Evolutionary conservation across 441 rosid genomes (phyloP).

Genomic region (Raphanus hybrid): DNA sequence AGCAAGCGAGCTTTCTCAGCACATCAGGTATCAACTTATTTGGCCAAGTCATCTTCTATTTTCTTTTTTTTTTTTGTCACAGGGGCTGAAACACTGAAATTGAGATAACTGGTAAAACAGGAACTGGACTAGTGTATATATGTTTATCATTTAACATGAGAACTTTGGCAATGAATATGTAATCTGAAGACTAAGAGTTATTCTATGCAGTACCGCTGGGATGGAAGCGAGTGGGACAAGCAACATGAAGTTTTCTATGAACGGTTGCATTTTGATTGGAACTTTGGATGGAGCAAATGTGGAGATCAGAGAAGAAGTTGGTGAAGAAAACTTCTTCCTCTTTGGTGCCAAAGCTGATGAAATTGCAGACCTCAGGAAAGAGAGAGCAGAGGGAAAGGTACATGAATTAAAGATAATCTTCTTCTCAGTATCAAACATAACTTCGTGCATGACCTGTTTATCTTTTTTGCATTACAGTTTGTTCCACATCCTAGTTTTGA

Average conservation of each 20-base stretch:
- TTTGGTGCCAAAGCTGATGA: constrained; percentile 91
- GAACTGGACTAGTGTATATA: not conserved
- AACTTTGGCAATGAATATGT: not conserved
- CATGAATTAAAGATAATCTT: constrained; percentile 21
- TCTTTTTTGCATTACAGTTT: constrained; percentile 59
- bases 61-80: not conserved
- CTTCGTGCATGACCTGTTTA: not conserved
- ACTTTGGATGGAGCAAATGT: constrained; percentile 99
- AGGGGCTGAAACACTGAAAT: not conserved
- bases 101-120: not conserved
- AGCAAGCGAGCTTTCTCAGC: constrained; percentile 28
- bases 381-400: constrained; percentile 92
- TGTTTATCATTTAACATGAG: not conserved
- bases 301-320: constrained; percentile 93
- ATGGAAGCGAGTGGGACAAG: constrained; percentile 99
- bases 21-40: not conserved
- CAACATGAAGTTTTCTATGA: constrained; percentile 99
- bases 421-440: not conserved
- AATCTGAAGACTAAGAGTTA: not conserved
- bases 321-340: constrained; percentile 92
- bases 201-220: constrained; percentile 79
- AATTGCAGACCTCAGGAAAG: constrained; percentile 79
- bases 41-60: not conserved
- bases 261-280: constrained; percentile 89
- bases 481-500: constrained; percentile 87